phyloP scores from a whole-genome alignment of 495 filamentous ascomycete species.

The Xylaria bambusicola region DNA sequence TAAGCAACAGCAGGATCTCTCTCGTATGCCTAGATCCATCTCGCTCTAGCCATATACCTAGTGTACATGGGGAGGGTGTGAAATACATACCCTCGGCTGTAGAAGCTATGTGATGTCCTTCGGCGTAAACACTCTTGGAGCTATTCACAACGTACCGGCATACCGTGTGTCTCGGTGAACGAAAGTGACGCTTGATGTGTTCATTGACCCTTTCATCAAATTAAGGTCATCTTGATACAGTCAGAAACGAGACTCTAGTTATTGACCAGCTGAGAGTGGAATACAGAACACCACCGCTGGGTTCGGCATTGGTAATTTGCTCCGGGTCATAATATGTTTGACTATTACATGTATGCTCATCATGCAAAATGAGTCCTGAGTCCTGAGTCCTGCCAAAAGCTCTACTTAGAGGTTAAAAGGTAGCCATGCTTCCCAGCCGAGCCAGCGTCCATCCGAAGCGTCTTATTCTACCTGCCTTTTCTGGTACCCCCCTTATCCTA shows the following conservation, averaged over 20 bases:
- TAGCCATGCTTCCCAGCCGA: constrained; percentile 5
- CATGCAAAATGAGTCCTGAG: too few species aligned
- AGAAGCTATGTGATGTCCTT: neutral
- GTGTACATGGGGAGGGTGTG: too few species aligned
- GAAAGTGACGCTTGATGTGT: neutral
- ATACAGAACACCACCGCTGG: neutral
- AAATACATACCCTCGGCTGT: neutral
- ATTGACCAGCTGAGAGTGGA: neutral
- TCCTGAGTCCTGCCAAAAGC: neutral
- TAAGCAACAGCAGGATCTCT: too few species aligned
- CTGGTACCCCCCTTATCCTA: constrained; percentile 10
- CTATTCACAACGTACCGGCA: too few species aligned
- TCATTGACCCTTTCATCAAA: constrained; percentile 1
- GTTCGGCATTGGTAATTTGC: neutral
- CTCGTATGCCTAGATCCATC: too few species aligned
- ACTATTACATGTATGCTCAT: too few species aligned
- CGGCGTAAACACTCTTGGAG: too few species aligned
- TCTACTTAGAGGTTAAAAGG: neutral
- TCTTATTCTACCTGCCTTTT: constrained; percentile 8
- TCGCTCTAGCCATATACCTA: too few species aligned
- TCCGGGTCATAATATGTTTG: neutral
- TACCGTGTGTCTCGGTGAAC: neutral
- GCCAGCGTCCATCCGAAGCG: neutral
- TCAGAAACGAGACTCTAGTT: neutral
- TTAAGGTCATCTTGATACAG: constrained; percentile 8